These are phyloP conservation scores for Ogataea zsoltii DNA, from an alignment of 805 yeast genomes.

Conservation along the genomic window DNA sequence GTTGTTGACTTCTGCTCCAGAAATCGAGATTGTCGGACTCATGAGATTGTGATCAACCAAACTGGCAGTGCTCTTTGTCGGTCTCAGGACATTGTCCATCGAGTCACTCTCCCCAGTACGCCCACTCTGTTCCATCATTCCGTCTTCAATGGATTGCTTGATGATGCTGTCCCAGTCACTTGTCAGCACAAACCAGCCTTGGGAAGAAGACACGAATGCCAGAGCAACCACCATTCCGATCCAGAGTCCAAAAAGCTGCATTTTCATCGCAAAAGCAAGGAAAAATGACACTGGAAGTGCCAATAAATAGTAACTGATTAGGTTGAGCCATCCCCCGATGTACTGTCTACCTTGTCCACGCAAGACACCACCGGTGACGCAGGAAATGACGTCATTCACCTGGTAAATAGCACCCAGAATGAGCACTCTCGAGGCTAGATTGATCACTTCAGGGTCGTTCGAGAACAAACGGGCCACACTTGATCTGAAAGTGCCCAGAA, in stretches of 20 bases:
- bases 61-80: conserved; percentile 19
- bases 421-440: conserved; percentile 50
- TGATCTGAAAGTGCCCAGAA: conserved; percentile 44
- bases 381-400: conserved; percentile 66
- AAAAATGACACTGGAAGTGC: conserved; percentile 63
- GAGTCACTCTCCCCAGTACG: conserved; percentile 7
- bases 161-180: conserved; percentile 36
- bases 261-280: conserved; percentile 50
- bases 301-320: conserved; percentile 57
- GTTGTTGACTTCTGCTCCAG: conserved; percentile 12
- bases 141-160: conserved; percentile 31
- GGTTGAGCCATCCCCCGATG: conserved; percentile 59
- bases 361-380: conserved; percentile 72
- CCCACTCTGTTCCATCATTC: conserved; percentile 16
- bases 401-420: conserved; percentile 70
- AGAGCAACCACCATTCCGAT: conserved; percentile 57
- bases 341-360: conserved; percentile 78
- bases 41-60: conserved; percentile 30
- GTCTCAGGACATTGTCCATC: conserved; percentile 9
- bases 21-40: conserved; percentile 27
- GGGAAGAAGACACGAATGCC: conserved; percentile 47
- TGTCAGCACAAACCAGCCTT: conserved; percentile 32
- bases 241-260: conserved; percentile 65
- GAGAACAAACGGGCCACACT: conserved; percentile 58
- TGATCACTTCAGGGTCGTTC: conserved; percentile 55